These are phyloP conservation scores for Rhizophora mangle DNA, from an alignment of 345 rosid species.

Conservation along the genomic window DNA sequence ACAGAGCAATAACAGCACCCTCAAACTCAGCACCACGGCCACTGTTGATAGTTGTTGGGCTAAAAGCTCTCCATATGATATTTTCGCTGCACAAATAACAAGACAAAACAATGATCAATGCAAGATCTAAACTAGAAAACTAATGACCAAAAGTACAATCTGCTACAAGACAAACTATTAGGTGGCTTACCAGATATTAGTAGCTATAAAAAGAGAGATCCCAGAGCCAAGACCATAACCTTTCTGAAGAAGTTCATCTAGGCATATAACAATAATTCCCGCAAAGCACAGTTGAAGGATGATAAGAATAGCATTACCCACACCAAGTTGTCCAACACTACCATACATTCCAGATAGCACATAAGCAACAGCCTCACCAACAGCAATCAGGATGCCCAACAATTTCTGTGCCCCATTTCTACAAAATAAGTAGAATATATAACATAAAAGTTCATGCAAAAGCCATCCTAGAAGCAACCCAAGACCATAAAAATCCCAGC, in stretches of 20 bases:
- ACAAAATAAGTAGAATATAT: constrained; percentile 4
- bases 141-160: background rate
- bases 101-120: background rate
- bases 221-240: constrained; percentile 69
- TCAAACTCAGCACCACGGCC: constrained; percentile 92
- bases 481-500: no score
- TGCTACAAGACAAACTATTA: background rate
- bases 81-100: constrained; percentile 50
- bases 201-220: constrained; percentile 62
- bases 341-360: constrained; percentile 72
- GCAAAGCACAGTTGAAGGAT: constrained; percentile 46
- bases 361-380: constrained; percentile 63
- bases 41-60: constrained; percentile 88
- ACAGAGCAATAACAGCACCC: constrained; percentile 86
- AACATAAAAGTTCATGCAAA: no score
- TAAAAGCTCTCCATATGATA: constrained; percentile 86
- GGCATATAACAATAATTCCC: constrained; percentile 57
- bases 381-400: constrained; percentile 62
- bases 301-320: constrained; percentile 55
- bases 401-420: constrained; percentile 69
- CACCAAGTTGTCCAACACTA: constrained; percentile 58
- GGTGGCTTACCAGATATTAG: constrained; percentile 57
- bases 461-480: no score
- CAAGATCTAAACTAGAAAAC: background rate
- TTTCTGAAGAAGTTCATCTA: constrained; percentile 66